Evolutionary conservation across 2,329 filamentous ascomycete species (phyloP).

Genomic region (Berkeleyomyces rouxiae): DNA sequence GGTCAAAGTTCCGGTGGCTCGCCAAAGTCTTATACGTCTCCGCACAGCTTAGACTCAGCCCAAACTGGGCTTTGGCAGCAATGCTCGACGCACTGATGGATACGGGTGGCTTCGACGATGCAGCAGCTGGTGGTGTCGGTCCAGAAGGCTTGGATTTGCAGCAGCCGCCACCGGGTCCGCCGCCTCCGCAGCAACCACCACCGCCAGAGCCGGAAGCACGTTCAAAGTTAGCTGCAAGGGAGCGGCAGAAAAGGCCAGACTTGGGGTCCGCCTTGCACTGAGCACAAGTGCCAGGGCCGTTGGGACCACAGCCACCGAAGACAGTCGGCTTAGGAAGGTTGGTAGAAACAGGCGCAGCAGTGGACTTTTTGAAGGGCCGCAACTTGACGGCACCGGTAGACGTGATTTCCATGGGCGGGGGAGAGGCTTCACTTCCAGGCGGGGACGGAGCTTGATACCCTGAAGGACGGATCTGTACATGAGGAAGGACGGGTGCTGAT

Average conservation of each 20-base stretch:
- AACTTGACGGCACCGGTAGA: constrained; percentile 45
- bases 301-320: constrained; percentile 36
- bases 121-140: constrained; percentile 20
- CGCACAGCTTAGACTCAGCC: constrained; percentile 52
- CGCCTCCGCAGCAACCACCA: constrained; percentile 49
- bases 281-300: constrained; percentile 61
- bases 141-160: constrained; percentile 34
- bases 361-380: constrained; percentile 20
- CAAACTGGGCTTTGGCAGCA: constrained; percentile 21
- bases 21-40: constrained; percentile 66
- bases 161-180: constrained; percentile 42
- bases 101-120: constrained; percentile 13
- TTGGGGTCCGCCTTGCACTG: constrained; percentile 65
- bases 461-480: constrained; percentile 25
- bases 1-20: constrained; percentile 59
- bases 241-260: constrained; percentile 69
- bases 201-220: constrained; percentile 23
- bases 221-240: constrained; percentile 50
- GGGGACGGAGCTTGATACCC: constrained; percentile 38
- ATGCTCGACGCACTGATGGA: constrained; percentile 9
- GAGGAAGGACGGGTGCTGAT: constrained; percentile 25
- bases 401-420: constrained; percentile 39
- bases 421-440: constrained; percentile 43
- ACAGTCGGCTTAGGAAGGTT: constrained; percentile 18
- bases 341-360: constrained; percentile 15